phyloP scores from a whole-genome alignment of 371 early-diverging fungal species.

The Furculomyces boomerangus region DNA sequence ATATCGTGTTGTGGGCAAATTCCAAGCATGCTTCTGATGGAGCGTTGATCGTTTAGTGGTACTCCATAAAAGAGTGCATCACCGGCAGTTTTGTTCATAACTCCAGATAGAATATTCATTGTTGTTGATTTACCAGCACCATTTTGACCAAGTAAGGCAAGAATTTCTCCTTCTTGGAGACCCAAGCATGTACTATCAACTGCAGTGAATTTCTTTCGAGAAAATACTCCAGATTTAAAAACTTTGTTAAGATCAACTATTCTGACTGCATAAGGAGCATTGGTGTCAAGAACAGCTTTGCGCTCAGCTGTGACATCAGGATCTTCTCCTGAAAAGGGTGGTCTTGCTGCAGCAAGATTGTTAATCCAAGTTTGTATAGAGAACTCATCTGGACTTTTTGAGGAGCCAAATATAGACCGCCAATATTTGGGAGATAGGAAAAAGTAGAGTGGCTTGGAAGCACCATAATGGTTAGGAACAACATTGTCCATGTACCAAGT shows the following conservation, averaged over 20 bases:
- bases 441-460: constrained; percentile 38
- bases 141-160: constrained; percentile 43
- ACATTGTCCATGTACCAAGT: constrained; percentile 33
- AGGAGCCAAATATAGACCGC: not conserved
- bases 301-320: constrained; percentile 37
- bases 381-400: not conserved
- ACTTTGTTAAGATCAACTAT: constrained; percentile 38
- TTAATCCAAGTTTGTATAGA: not conserved
- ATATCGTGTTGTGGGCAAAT: constrained; percentile 61
- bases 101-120: constrained; percentile 45
- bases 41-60: constrained; percentile 30
- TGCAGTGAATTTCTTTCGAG: constrained; percentile 38
- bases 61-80: constrained; percentile 37
- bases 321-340: constrained; percentile 31
- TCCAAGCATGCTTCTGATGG: constrained; percentile 45
- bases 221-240: constrained; percentile 32
- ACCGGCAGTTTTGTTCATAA: constrained; percentile 41
- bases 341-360: not conserved
- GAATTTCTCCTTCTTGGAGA: constrained; percentile 32
- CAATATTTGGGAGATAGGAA: constrained; percentile 29
- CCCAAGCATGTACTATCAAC: constrained; percentile 22
- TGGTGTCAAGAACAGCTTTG: constrained; percentile 22
- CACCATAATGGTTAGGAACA: constrained; percentile 42
- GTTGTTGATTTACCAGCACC: constrained; percentile 36
- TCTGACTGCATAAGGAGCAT: constrained; percentile 27